Evolutionary conservation across 768 basidiomycete genomes (phyloP).

Genomic region (Epithele typhae): DNA sequence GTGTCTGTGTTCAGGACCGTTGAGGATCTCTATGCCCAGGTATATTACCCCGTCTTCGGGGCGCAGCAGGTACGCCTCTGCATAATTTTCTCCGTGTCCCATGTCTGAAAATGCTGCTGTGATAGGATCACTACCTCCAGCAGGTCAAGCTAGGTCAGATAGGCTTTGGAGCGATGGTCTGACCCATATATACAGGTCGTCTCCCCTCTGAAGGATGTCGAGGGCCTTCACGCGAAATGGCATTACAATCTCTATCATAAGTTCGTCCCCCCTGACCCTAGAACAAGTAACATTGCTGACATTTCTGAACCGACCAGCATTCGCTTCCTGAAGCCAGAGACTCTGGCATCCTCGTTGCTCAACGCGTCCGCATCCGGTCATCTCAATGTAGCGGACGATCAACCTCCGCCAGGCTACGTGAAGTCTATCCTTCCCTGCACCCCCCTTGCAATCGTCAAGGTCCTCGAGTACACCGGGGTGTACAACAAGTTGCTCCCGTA

Average conservation of each 20-base stretch:
- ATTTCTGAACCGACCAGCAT: conserved; percentile 56
- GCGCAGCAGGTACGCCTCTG: conserved; percentile 64
- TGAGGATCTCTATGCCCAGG: conserved; percentile 42
- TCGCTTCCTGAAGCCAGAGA: conserved; percentile 82
- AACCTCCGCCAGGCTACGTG: conserved; percentile 78
- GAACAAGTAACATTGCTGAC: neutral
- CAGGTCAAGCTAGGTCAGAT: conserved; percentile 48
- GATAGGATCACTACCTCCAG: conserved; percentile 93
- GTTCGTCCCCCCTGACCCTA: conserved; percentile 38
- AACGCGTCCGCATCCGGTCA: conserved; percentile 18
- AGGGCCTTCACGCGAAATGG: conserved; percentile 95
- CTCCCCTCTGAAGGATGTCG: conserved; percentile 95
- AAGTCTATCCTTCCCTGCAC: conserved; percentile 98
- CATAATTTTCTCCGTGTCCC: neutral
- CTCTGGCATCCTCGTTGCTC: conserved; percentile 48
- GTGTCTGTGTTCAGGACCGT: neutral
- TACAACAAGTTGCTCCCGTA: conserved; percentile 92
- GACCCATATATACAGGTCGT: conserved; percentile 56
- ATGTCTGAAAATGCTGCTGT: neutral
- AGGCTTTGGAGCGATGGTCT: neutral
- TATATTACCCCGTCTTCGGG: conserved; percentile 96
- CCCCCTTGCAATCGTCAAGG: conserved; percentile 94
- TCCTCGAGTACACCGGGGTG: conserved; percentile 83
- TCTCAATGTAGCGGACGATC: conserved; percentile 41
- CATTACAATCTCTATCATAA: conserved; percentile 95